A percentile compares a stretch with the other conserved stretches of the same genome.
phyloP scores from a whole-genome alignment of 2,329 filamentous ascomycete species.

The Ilyonectria sp. region DNA sequence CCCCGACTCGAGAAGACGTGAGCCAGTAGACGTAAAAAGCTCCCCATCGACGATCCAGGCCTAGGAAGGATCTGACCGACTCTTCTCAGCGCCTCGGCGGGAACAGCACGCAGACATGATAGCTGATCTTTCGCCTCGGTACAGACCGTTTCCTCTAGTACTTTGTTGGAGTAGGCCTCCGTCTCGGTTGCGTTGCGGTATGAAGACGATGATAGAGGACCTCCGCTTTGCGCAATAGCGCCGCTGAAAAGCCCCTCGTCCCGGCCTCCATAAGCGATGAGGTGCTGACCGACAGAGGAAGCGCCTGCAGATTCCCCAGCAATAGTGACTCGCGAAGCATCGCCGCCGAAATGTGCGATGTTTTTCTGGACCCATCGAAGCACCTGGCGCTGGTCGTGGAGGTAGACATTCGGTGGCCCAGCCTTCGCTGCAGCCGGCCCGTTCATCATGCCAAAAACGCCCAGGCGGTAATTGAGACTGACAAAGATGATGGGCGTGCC shows the following conservation, averaged over 20 bases:
- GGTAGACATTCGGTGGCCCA: slow-evolving; percentile 55
- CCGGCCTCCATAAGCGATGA: slow-evolving; percentile 61
- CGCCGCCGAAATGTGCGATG: slow-evolving; percentile 54
- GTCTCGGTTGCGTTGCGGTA: not conserved
- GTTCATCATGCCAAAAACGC: slow-evolving; percentile 62
- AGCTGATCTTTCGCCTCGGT: not conserved
- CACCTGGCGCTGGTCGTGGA: slow-evolving; percentile 54
- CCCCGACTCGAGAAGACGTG: slow-evolving; percentile 42
- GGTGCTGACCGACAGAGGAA: slow-evolving; percentile 60
- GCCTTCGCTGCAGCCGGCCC: slow-evolving; percentile 55
- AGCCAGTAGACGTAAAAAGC: slow-evolving; percentile 33
- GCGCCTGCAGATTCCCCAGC: slow-evolving; percentile 61
- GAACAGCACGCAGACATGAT: not conserved
- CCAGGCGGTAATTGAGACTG: slow-evolving; percentile 44
- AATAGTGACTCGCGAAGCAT: slow-evolving; percentile 34
- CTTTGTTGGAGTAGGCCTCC: slow-evolving; percentile 13
- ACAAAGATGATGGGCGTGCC: slow-evolving; percentile 15
- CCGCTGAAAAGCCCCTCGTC: slow-evolving; percentile 65
- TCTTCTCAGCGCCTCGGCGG: not conserved
- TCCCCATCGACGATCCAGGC: slow-evolving; percentile 40
- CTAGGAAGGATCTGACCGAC: slow-evolving; percentile 38
- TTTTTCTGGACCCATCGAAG: slow-evolving; percentile 55
- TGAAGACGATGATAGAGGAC: slow-evolving; percentile 35
- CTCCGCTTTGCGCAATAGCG: slow-evolving; percentile 64
- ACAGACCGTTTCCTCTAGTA: slow-evolving; percentile 1